phyloP scores from a whole-genome alignment of 768 basidiomycete species.

The Lactarius quietus region DNA sequence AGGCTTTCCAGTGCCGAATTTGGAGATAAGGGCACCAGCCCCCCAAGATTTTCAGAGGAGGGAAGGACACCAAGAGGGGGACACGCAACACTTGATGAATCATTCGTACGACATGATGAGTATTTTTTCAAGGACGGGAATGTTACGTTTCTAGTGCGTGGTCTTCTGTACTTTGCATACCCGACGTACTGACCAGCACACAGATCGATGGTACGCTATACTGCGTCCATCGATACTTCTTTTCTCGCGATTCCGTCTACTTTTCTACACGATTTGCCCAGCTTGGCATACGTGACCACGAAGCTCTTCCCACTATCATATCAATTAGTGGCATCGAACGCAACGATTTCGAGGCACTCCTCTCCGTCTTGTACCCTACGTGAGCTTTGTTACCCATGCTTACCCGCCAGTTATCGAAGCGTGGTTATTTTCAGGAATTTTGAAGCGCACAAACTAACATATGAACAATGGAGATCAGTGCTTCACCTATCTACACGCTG shows the following conservation, averaged over 20 bases:
- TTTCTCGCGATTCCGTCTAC: conserved; percentile 21
- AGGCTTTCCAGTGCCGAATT: not conserved
- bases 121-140: conserved; percentile 25
- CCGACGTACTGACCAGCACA: not conserved
- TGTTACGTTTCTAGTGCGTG: conserved; percentile 21
- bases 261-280: conserved; percentile 17
- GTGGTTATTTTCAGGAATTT: not conserved
- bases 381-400: conserved; percentile 3
- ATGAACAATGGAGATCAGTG: conserved; percentile 17
- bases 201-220: conserved; percentile 23
- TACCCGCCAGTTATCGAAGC: not conserved
- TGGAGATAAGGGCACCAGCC: not conserved
- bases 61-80: not conserved
- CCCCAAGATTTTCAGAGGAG: not conserved
- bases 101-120: conserved; percentile 10
- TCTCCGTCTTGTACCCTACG: conserved; percentile 26
- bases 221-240: conserved; percentile 24
- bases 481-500: conserved; percentile 16
- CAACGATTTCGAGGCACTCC: conserved; percentile 24
- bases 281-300: conserved; percentile 16
- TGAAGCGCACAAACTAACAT: not conserved
- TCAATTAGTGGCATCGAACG: conserved; percentile 12
- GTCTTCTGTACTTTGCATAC: no score
- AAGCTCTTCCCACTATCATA: conserved; percentile 12
- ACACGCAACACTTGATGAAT: not conserved